Conservation (phyloP, 331 rosid genomes). For the Pyrus hybrid region DNA sequence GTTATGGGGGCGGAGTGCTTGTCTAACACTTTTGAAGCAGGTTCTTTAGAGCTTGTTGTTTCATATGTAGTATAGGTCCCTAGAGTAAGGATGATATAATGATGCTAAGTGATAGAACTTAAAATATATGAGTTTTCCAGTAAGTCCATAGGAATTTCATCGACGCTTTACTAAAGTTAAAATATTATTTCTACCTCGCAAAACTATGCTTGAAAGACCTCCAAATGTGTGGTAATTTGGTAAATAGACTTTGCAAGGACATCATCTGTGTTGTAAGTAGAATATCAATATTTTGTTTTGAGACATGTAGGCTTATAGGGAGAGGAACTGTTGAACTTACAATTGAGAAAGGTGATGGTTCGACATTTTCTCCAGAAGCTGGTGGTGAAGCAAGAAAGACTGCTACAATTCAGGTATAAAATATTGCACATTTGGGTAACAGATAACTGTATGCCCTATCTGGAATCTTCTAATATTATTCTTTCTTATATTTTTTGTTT, state of each 20-base stretch:
- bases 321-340: conserved; percentile 85
- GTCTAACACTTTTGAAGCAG: background rate
- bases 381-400: conserved; percentile 71
- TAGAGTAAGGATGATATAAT: background rate
- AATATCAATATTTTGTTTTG: conserved; percentile 14
- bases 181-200: background rate
- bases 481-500: background rate
- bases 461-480: background rate
- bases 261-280: conserved; percentile 1
- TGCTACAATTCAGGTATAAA: conserved; percentile 64
- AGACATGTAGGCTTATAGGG: conserved; percentile 63
- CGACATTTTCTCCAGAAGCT: conserved; percentile 65
- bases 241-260: background rate
- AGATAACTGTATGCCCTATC: background rate
- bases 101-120: background rate
- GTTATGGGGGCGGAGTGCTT: background rate
- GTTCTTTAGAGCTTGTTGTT: background rate
- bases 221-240: background rate
- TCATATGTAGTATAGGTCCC: background rate
- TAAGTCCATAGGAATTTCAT: background rate
- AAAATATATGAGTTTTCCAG: background rate
- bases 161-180: background rate
- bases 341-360: conserved; percentile 76
- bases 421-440: background rate
- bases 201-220: background rate